Conservation (phyloP, 2,329 filamentous ascomycete genomes). For the Microdochium trichocladiopsis region DNA sequence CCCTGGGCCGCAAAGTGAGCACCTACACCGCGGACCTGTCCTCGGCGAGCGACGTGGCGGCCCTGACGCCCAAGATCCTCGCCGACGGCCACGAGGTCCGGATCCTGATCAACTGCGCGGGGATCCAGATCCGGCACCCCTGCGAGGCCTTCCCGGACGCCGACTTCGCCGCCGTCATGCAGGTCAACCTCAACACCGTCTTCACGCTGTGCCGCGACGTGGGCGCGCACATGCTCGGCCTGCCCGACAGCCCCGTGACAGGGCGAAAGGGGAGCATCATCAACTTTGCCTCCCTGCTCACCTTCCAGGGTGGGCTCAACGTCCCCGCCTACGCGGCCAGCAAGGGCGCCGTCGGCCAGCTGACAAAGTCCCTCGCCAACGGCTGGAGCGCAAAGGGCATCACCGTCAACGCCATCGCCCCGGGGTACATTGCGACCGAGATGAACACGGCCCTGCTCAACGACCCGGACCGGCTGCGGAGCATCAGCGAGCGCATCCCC, state of each 20-base stretch:
- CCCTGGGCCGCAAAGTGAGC: slow-evolving; percentile 56
- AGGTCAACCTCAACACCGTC: slow-evolving; percentile 79
- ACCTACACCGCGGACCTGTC: slow-evolving; percentile 68
- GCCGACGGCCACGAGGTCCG: slow-evolving; percentile 58
- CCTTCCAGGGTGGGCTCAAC: slow-evolving; percentile 81
- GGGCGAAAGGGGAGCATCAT: slow-evolving; percentile 66
- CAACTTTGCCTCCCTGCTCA: slow-evolving; percentile 76
- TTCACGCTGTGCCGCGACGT: slow-evolving; percentile 74
- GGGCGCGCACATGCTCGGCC: slow-evolving; percentile 68
- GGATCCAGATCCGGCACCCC: slow-evolving; percentile 75
- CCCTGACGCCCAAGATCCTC: slow-evolving; percentile 54
- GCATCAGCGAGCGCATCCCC: slow-evolving; percentile 75
- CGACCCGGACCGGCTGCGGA: slow-evolving; percentile 60
- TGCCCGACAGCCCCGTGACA: slow-evolving; percentile 35
- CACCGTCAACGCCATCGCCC: slow-evolving; percentile 82
- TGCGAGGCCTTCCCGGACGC: slow-evolving; percentile 67
- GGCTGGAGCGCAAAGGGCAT: slow-evolving; percentile 78
- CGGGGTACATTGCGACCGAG: slow-evolving; percentile 87
- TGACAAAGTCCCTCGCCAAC: slow-evolving; percentile 80
- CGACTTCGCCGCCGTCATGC: slow-evolving; percentile 76
- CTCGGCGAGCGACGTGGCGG: slow-evolving; percentile 49
- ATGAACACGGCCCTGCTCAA: slow-evolving; percentile 83
- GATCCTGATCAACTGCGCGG: slow-evolving; percentile 80
- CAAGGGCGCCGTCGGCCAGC: slow-evolving; percentile 78
- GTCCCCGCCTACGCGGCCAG: slow-evolving; percentile 82